Evolutionary conservation across 164 flowering plant genomes (phyloP).

Genomic region (Akebia trifoliata): DNA sequence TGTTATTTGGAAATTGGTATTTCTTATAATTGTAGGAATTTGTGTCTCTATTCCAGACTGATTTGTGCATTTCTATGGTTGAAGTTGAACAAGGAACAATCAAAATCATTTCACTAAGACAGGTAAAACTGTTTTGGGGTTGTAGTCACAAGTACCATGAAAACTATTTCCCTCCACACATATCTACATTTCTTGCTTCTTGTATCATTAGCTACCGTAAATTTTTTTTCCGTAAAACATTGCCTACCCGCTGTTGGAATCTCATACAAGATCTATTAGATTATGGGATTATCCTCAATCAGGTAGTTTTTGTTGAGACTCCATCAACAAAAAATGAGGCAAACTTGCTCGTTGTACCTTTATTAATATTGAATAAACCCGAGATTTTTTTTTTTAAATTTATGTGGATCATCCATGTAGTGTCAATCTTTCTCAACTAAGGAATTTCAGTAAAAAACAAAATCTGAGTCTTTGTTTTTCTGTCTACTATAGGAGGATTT

Average conservation of each 20-base stretch:
- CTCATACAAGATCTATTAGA: too few relatives aligned
- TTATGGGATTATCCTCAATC: too few relatives aligned
- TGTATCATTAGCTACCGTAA: not conserved
- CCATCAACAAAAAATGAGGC: too few relatives aligned
- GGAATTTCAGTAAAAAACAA: too few relatives aligned
- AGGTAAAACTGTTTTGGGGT: not conserved
- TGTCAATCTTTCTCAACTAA: too few relatives aligned
- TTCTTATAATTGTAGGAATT: not conserved
- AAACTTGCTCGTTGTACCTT: too few relatives aligned
- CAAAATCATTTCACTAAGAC: not conserved
- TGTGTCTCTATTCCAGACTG: not conserved
- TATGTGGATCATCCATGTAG: too few relatives aligned
- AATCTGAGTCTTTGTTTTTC: not conserved
- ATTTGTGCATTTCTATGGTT: not conserved
- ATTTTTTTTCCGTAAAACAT: not conserved
- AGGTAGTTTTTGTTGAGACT: too few relatives aligned
- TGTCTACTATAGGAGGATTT: constrained; percentile 63
- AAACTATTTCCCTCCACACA: not conserved
- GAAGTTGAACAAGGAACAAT: constrained; percentile 2
- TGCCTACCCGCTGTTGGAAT: too few relatives aligned
- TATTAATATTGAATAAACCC: too few relatives aligned
- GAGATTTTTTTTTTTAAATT: too few relatives aligned
- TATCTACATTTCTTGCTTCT: not conserved
- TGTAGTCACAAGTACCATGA: not conserved
- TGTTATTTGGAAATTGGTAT: not conserved